Percentiles rank a stretch among this genome's conserved stretches.
These are phyloP conservation scores for Boeremia lycopersici DNA, from an alignment of 2,329 filamentous ascomycete species.

Conservation along the genomic window DNA sequence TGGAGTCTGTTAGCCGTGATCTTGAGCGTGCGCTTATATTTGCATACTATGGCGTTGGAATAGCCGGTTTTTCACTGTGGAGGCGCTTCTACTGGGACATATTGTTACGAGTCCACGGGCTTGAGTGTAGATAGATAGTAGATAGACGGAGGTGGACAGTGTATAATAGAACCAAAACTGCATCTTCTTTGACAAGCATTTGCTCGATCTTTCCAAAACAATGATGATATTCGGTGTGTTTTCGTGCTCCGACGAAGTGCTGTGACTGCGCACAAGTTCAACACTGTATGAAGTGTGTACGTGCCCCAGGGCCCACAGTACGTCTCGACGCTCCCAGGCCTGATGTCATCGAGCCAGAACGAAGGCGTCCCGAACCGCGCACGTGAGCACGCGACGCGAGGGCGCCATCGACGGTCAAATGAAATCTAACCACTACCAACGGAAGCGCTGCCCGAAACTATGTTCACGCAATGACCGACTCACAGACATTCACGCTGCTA, in stretches of 20 bases:
- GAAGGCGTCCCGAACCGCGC: not conserved
- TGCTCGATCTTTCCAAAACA: no score
- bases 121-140: conserved; percentile 1
- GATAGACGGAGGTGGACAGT: conserved; percentile 6
- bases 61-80: not conserved
- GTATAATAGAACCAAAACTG: conserved; percentile 4
- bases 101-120: not conserved
- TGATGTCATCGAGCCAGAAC: conserved; percentile 7
- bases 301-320: no score
- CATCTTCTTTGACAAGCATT: not conserved
- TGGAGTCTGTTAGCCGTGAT: not conserved
- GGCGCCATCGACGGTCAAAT: conserved; percentile 4
- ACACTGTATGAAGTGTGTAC: no score
- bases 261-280: no score
- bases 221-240: no score
- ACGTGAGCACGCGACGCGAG: conserved; percentile 12
- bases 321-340: not conserved
- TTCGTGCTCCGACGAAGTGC: no score
- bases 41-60: not conserved
- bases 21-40: not conserved
- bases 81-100: not conserved
- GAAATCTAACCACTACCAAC: not conserved
- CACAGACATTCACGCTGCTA: conserved; percentile 36
- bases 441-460: conserved; percentile 3
- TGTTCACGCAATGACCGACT: conserved; percentile 35